phyloP scores from a whole-genome alignment of 164 flowering plant species.

The Amborella trichopoda region DNA sequence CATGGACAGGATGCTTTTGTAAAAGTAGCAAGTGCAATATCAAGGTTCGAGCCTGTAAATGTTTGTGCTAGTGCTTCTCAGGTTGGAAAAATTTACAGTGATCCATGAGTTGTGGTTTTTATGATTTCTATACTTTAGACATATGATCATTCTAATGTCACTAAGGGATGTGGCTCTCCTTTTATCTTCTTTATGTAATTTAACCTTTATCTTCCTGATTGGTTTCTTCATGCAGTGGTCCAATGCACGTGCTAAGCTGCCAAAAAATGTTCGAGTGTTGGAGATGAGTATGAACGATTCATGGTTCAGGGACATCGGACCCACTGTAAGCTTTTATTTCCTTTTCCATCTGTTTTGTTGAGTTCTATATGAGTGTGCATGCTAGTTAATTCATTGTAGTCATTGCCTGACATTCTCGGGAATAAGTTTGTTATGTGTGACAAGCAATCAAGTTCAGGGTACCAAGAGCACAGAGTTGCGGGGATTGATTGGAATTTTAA shows the following conservation, averaged over 20 bases:
- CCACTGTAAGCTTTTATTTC: conserved; percentile 55
- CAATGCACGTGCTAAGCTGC: conserved; percentile 60
- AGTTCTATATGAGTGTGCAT: too few relatives aligned
- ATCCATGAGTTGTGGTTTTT: too few relatives aligned
- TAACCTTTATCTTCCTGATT: not conserved
- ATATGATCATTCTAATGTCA: too few relatives aligned
- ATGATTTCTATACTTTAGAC: too few relatives aligned
- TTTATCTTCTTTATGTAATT: too few relatives aligned
- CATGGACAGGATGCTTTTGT: conserved; percentile 58
- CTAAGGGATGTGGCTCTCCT: too few relatives aligned
- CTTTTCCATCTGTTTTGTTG: not conserved
- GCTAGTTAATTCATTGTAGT: too few relatives aligned
- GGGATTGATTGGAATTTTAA: conserved; percentile 96
- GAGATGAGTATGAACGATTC: conserved; percentile 92
- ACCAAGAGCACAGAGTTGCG: conserved; percentile 31
- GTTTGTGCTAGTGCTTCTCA: conserved; percentile 77
- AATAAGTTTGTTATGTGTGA: conserved; percentile 57
- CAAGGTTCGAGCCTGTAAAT: conserved; percentile 82
- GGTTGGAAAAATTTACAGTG: conserved; percentile 28
- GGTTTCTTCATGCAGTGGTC: conserved; percentile 41
- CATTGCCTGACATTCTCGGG: conserved; percentile 9
- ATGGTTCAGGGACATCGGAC: conserved; percentile 93
- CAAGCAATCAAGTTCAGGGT: conserved; percentile 11
- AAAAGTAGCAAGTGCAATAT: conserved; percentile 63
- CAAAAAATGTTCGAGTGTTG: conserved; percentile 53